Percentiles rank a stretch among this genome's conserved stretches.
Conservation (phyloP, 2,329 filamentous ascomycete species). For the Colletotrichum horii region DNA sequence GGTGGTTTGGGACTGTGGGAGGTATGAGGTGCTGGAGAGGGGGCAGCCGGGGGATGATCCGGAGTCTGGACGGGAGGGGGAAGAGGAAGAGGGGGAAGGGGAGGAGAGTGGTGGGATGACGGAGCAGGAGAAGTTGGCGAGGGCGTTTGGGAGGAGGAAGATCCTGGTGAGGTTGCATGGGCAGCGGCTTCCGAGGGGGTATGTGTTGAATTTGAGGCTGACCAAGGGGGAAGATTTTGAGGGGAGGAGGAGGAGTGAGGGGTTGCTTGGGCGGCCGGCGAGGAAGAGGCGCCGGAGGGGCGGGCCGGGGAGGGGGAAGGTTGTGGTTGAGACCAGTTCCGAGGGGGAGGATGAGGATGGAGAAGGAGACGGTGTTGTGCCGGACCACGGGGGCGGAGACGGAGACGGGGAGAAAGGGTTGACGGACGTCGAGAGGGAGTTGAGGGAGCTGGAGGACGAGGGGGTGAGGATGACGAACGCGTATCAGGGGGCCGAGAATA, state of each 20-base stretch:
- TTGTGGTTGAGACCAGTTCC: conserved; percentile 1
- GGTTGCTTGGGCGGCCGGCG: conserved; percentile 13
- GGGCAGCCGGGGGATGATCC: conserved; percentile 35
- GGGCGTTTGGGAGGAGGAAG: conserved; percentile 59
- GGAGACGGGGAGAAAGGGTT: conserved; percentile 22
- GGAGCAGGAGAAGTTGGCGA: conserved; percentile 52
- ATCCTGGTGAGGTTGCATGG: conserved; percentile 62
- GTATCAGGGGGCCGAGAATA: conserved; percentile 69
- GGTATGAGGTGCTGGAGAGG: conserved; percentile 58
- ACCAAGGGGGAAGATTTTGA: conserved; percentile 46
- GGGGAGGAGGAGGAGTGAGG: conserved; percentile 28
- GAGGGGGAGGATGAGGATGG: conserved; percentile 28
- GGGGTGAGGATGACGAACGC: conserved; percentile 66
- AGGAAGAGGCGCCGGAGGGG: neutral
- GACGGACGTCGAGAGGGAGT: conserved; percentile 44
- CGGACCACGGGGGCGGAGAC: neutral
- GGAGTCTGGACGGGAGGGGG: conserved; percentile 24
- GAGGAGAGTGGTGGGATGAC: conserved; percentile 26
- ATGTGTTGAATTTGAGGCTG: conserved; percentile 60
- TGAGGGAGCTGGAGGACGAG: conserved; percentile 54
- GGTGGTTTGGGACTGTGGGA: conserved; percentile 68
- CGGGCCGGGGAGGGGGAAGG: neutral
- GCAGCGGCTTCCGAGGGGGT: conserved; percentile 54
- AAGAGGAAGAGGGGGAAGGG: conserved; percentile 26
- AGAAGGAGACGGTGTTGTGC: conserved; percentile 25